Evolutionary conservation across 257 asterid genomes (phyloP), one percentile per base, ranked within the genome.

Genomic region (Coffea eugenioides): DNA sequence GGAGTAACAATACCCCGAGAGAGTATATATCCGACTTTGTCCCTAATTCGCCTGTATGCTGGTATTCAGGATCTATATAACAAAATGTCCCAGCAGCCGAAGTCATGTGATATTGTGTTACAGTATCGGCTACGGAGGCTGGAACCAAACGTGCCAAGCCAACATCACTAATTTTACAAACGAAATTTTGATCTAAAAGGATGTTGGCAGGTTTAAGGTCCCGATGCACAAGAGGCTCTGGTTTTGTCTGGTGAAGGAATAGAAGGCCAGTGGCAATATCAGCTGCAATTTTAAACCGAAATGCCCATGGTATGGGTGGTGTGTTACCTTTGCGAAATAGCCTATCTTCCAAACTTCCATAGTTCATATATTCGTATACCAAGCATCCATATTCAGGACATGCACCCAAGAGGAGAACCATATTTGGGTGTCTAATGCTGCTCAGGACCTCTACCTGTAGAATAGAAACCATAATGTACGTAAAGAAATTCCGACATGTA

Each of bases 11-110:
- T 3, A 93, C 82, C 25, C 97, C 97, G 4, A 93, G 80, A 3
- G 97, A 93, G 70, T 93, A 91, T 52, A 91, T 78, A 69, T 93
- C 96, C 0, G 98, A 93, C 78, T 93, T 93, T 1, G 92, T 89
- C 86, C 94, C 97, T 49, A 91, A 45, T 80, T 86, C 85, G 4
- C 98, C 98, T 0, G 96, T 91, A 31, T 91, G 98, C 69, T 93
- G 97, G 84, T 91, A 91, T 84, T 93, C 97, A 0, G 97, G 98
- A 81, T 91, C 97, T 6, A 93, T 93, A 77, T 91, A 93, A 71
- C 94, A 93, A 76, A 93, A 93, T 12, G 98, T 91, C 57, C 96
- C 98, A 0, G 97, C 98, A 20, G 97, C 94, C 15, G 93, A 87
- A 16, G 98, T 93, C 98, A 93, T 91, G 85, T 83, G 97, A 66